These are phyloP conservation scores for Agroathelia rolfsii DNA, from an alignment of 1,284 basidiomycete species.

Conservation along the genomic window DNA sequence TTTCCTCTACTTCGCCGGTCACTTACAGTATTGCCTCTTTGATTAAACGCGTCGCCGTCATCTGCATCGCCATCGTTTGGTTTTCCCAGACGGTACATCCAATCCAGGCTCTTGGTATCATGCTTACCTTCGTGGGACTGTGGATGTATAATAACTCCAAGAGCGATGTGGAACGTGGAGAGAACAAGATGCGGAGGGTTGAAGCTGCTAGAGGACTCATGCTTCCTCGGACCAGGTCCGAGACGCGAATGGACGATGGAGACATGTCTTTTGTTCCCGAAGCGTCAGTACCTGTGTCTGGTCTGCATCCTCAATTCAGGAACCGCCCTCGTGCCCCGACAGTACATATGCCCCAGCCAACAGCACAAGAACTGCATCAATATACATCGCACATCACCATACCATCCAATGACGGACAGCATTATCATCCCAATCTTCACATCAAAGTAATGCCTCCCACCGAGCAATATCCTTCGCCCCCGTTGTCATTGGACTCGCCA, in stretches of 20 bases:
- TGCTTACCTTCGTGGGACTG: slow-evolving; percentile 81
- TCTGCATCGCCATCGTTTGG: slow-evolving; percentile 96
- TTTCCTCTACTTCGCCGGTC: slow-evolving; percentile 93
- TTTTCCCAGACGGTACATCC: slow-evolving; percentile 84
- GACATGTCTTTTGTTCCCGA: slow-evolving; percentile 26
- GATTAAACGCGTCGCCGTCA: slow-evolving; percentile 96
- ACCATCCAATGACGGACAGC: slow-evolving; percentile 16
- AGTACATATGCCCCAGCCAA: slow-evolving; percentile 14
- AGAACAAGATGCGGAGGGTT: slow-evolving; percentile 78
- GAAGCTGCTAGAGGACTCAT: slow-evolving; percentile 69
- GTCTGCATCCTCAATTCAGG: slow-evolving; percentile 10
- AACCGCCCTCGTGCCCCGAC: slow-evolving; percentile 20
- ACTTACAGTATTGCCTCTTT: slow-evolving; percentile 98
- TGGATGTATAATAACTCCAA: slow-evolving; percentile 97
- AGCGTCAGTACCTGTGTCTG: slow-evolving; percentile 11
- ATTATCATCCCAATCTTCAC: slow-evolving; percentile 22
- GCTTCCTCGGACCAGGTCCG: slow-evolving; percentile 60
- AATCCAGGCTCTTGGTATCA: slow-evolving; percentile 83
- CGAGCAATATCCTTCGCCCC: slow-evolving; percentile 71
- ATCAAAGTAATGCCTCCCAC: slow-evolving; percentile 28
- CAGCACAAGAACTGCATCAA: slow-evolving; percentile 7
- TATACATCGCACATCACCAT: slow-evolving; percentile 11
- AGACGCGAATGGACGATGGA: slow-evolving; percentile 38
- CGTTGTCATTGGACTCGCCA: slow-evolving; percentile 64
- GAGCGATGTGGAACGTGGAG: slow-evolving; percentile 85